These are phyloP conservation scores for Neoboletus magnificus DNA, from an alignment of 768 basidiomycete genomes.

Conservation along the genomic window DNA sequence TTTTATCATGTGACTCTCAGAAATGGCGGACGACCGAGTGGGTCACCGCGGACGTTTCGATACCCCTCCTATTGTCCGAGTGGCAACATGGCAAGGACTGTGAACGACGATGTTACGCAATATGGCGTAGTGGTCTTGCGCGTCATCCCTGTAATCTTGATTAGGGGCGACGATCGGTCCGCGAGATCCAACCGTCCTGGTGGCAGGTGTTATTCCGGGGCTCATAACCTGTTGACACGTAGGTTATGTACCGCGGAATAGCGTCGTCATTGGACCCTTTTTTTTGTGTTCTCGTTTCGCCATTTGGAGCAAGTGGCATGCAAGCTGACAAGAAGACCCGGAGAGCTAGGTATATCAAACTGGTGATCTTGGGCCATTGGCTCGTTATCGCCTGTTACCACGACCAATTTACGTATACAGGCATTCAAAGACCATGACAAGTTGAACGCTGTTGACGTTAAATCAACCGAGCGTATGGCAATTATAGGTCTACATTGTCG, in stretches of 20 bases:
- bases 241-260: constrained; percentile 17
- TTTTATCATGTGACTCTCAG: background rate
- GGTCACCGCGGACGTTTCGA: constrained; percentile 14
- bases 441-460: constrained; percentile 12
- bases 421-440: background rate
- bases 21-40: background rate
- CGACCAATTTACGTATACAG: constrained; percentile 15
- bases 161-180: background rate
- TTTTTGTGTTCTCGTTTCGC: background rate
- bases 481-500: constrained; percentile 1
- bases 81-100: background rate
- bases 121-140: constrained; percentile 14
- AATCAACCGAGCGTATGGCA: constrained; percentile 9
- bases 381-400: background rate
- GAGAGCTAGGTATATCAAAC: background rate
- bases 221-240: constrained; percentile 24
- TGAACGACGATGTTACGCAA: background rate
- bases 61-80: background rate
- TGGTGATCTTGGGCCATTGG: background rate
- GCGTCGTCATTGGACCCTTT: constrained; percentile 7
- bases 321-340: background rate
- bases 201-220: constrained; percentile 21
- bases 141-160: background rate
- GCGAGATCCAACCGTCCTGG: constrained; percentile 7
- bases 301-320: background rate